These are phyloP conservation scores for Solanum chmielewskii DNA, from an alignment of 257 asterid genomes.

Conservation along the genomic window DNA sequence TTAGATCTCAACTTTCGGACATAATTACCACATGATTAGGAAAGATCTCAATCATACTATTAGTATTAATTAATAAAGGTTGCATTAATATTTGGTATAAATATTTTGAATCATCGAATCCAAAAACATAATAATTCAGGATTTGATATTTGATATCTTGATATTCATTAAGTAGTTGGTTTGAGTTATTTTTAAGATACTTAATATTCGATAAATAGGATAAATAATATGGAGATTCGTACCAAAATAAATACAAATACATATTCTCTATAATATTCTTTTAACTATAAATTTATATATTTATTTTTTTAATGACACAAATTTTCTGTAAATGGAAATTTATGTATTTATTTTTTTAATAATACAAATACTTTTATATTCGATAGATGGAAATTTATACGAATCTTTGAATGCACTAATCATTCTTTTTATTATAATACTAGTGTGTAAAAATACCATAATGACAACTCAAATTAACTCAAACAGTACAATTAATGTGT, in stretches of 20 bases:
- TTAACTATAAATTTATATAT: not conserved
- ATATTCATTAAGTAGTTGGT: not conserved
- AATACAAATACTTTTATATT: too few relatives aligned
- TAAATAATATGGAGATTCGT: not conserved
- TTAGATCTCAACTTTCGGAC: not conserved
- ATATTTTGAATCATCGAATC: not conserved
- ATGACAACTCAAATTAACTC: not conserved
- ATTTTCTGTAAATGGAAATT: too few relatives aligned
- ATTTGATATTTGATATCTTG: not conserved
- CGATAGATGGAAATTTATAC: too few relatives aligned
- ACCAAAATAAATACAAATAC: not conserved
- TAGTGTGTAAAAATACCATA: not conserved
- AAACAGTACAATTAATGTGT: not conserved
- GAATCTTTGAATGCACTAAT: not conserved
- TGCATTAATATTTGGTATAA: not conserved
- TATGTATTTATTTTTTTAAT: too few relatives aligned
- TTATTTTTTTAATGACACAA: too few relatives aligned
- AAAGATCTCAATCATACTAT: not conserved
- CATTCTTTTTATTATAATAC: not conserved
- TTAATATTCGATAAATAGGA: not conserved
- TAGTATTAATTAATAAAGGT: not conserved
- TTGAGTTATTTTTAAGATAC: not conserved
- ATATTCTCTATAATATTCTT: too few relatives aligned
- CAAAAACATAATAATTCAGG: not conserved
- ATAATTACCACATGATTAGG: not conserved